These are phyloP conservation scores for Gaertneriomyces sp. DNA, from an alignment of 192 early-diverging fungal species.

Conservation along the genomic window DNA sequence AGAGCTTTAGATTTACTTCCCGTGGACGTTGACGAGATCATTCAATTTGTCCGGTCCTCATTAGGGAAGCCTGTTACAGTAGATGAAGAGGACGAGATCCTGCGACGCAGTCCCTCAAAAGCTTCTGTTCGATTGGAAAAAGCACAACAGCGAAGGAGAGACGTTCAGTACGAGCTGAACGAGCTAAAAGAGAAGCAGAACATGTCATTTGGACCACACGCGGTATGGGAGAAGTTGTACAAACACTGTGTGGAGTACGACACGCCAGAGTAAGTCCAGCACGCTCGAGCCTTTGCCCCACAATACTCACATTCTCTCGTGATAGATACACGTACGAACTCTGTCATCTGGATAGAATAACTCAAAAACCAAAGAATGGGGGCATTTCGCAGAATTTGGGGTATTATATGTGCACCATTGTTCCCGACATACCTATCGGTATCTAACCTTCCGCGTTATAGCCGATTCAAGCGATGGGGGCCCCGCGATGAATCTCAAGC, in stretches of 20 bases:
- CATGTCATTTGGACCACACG: constrained; percentile 68
- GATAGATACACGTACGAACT: constrained; percentile 62
- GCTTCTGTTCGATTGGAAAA: constrained; percentile 20
- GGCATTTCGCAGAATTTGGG: constrained; percentile 55
- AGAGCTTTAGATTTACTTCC: neutral
- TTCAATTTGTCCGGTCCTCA: neutral
- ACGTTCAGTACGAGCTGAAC: constrained; percentile 26
- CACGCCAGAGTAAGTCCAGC: constrained; percentile 58
- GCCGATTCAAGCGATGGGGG: constrained; percentile 42
- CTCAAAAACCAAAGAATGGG: constrained; percentile 70
- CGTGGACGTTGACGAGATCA: neutral
- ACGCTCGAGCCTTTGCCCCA: too few relatives aligned
- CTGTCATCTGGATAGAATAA: constrained; percentile 74
- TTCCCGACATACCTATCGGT: neutral
- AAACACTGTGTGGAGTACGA: constrained; percentile 69
- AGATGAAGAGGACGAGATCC: neutral
- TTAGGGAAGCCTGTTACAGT: neutral
- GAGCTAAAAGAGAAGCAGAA: constrained; percentile 51
- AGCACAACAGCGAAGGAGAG: constrained; percentile 25
- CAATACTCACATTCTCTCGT: neutral
- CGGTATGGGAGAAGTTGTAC: constrained; percentile 65
- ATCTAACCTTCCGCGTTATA: constrained; percentile 22
- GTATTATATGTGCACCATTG: constrained; percentile 47
- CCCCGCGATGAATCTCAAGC: constrained; percentile 36
- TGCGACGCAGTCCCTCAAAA: neutral